These are phyloP conservation scores for Saraca asoca DNA, from an alignment of 331 rosid species.

Conservation along the genomic window DNA sequence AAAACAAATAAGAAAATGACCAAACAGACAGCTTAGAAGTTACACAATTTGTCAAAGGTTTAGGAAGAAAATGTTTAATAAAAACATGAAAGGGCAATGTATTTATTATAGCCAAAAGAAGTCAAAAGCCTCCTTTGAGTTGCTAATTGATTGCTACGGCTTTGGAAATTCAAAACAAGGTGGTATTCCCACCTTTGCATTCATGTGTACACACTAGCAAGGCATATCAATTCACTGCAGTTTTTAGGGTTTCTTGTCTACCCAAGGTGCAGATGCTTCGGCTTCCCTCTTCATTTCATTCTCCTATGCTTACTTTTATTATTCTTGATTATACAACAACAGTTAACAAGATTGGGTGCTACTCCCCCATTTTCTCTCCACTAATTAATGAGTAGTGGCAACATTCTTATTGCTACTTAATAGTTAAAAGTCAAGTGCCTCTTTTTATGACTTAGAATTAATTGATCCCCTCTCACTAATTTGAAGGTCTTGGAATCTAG, in stretches of 20 bases:
- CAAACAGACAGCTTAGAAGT: neutral
- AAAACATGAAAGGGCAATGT: conserved; percentile 26
- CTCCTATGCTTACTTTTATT: no score
- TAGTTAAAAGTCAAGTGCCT: no score
- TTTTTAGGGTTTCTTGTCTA: conserved; percentile 4
- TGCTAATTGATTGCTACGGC: conserved; percentile 1
- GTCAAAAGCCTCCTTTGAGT: conserved; percentile 18
- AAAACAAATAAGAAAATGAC: conserved; percentile 8
- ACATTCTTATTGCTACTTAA: no score
- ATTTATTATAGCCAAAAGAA: conserved; percentile 27
- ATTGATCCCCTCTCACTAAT: no score
- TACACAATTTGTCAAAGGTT: neutral
- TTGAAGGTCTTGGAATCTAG: no score
- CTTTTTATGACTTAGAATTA: no score
- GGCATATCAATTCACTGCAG: neutral
- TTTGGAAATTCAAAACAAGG: conserved; percentile 19
- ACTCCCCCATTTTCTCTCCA: no score
- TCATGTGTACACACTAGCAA: neutral
- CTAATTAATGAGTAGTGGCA: no score
- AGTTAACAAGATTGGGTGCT: no score
- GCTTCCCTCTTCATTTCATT: no score
- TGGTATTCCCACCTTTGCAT: conserved; percentile 3
- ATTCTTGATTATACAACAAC: no score
- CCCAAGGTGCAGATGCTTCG: neutral
- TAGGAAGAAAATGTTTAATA: conserved; percentile 9